phyloP scores from a whole-genome alignment of 202 grass and related monocot species.

The Digitaria exilis region DNA sequence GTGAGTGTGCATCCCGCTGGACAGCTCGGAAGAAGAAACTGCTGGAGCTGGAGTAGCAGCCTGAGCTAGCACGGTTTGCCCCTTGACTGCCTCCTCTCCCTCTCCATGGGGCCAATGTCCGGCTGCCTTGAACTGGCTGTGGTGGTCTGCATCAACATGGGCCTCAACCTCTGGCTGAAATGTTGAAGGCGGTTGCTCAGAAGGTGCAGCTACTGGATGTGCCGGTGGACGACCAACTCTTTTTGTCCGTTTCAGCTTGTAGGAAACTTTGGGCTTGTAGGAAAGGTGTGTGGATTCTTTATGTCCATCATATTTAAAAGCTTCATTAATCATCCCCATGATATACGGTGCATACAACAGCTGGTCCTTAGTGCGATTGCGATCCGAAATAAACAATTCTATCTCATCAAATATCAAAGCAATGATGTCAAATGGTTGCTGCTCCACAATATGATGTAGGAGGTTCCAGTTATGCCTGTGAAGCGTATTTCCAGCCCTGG shows the following conservation, averaged over 20 bases:
- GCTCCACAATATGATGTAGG: constrained; percentile 26
- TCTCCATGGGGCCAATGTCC: constrained; percentile 8
- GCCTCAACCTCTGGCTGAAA: neutral
- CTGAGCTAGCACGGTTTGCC: neutral
- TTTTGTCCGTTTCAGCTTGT: neutral
- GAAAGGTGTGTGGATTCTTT: neutral
- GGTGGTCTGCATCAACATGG: neutral
- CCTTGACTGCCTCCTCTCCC: neutral
- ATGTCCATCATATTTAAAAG: constrained; percentile 13
- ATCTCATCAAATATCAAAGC: constrained; percentile 27
- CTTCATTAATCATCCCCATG: constrained; percentile 25
- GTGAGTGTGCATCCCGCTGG: neutral
- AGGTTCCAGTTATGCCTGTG: constrained; percentile 27
- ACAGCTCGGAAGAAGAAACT: neutral
- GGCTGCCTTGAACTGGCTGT: neutral
- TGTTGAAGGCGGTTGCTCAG: constrained; percentile 1
- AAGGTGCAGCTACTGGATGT: neutral
- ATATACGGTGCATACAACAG: constrained; percentile 39
- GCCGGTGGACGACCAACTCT: neutral
- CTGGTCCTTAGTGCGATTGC: neutral
- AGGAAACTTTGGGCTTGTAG: constrained; percentile 16
- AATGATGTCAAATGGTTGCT: constrained; percentile 21
- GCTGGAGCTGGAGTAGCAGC: neutral
- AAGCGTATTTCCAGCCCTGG: neutral
- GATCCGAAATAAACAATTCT: constrained; percentile 3